Evolutionary conservation across 441 rosid species (phyloP), one percentile per base, ranked within the genome.

Genomic region (Manihot esculenta): DNA sequence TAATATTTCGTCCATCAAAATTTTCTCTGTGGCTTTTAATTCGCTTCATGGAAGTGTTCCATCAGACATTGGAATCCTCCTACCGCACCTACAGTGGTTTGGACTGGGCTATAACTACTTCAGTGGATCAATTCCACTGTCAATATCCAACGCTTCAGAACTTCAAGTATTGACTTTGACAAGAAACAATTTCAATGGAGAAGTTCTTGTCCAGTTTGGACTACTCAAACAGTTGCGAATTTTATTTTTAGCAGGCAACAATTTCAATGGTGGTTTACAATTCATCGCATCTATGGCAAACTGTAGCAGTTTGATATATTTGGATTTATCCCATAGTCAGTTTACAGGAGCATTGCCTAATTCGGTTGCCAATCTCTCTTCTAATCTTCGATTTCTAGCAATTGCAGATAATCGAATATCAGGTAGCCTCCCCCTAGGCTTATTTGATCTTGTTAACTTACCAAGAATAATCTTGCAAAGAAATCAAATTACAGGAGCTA

Each of bases 141-240:
- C 78, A 33, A 17, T 75, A 9, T 66, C 76, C 20, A 66, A 75
- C 26, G 70, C 65, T 50, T 51, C 79, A 3, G 69, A 66, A 4
- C 14, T 78, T n/a, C 10, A 7, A 5, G 0, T 0, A 0, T 0
- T 80, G 7, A 55, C 35, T 66, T 9, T 48, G 12, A 30, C 35
- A 38, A 1, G 6, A 12, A 55, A n/a, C 51, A 45, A 3, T 0
- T 23, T 51, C 60, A 49, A 41, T 1, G 75, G 75, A 47, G 30
- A 47, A 61, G 68, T 78, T 27, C 58, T 67, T 17, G 13, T 59
- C 13, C 11, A 45, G 27, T 69, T 58, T 45, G 64, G 65, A 44
- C 33, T 30, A 48, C 9, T 72, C 0, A 24, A n/a, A 5, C 24
- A 10, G 0, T 57, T 72, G 18, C 2, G 3, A 1, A 1, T 0